Conservation (phyloP, 805 yeast genomes). For the Schwanniomyces vanrijiae region DNA sequence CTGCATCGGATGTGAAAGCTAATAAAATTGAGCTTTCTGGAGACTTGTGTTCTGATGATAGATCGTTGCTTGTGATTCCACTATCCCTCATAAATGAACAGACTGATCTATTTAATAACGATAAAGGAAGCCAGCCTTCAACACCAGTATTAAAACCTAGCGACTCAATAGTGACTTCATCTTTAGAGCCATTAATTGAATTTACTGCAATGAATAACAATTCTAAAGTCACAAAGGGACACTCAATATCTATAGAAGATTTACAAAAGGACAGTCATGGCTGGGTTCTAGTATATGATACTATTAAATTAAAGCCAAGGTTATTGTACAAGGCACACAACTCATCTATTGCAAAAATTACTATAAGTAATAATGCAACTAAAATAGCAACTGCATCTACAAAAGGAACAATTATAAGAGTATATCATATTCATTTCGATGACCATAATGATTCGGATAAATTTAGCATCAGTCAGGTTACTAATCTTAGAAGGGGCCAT, state of each 20-base stretch:
- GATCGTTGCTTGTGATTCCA: conserved; percentile 36
- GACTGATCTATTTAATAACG: conserved; percentile 30
- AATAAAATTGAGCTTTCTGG: conserved; percentile 25
- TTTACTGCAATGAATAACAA: conserved; percentile 23
- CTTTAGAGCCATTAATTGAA: conserved; percentile 21
- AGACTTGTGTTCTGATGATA: conserved; percentile 36
- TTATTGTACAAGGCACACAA: conserved; percentile 42
- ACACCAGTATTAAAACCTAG: conserved; percentile 15
- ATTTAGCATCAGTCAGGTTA: conserved; percentile 24
- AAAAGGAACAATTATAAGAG: conserved; percentile 44
- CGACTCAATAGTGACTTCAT: conserved; percentile 14
- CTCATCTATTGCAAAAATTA: conserved; percentile 31
- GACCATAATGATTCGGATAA: conserved; percentile 6
- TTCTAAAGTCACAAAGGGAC: conserved; percentile 11
- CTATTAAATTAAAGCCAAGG: conserved; percentile 29
- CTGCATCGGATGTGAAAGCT: conserved; percentile 5
- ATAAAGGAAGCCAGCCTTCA: conserved; percentile 5
- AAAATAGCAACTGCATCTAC: conserved; percentile 42
- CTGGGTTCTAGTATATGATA: conserved; percentile 42
- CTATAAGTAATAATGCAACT: conserved; percentile 24
- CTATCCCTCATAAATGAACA: conserved; percentile 25
- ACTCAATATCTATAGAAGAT: conserved; percentile 24
- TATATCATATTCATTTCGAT: conserved; percentile 21
- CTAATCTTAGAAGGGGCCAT: conserved; percentile 41
- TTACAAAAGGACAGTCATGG: conserved; percentile 27